A percentile compares a stretch with the other conserved stretches of the same genome.
Evolutionary conservation across 306 rosid species (phyloP).

Genomic region (Ammopiptanthus mongolicus): DNA sequence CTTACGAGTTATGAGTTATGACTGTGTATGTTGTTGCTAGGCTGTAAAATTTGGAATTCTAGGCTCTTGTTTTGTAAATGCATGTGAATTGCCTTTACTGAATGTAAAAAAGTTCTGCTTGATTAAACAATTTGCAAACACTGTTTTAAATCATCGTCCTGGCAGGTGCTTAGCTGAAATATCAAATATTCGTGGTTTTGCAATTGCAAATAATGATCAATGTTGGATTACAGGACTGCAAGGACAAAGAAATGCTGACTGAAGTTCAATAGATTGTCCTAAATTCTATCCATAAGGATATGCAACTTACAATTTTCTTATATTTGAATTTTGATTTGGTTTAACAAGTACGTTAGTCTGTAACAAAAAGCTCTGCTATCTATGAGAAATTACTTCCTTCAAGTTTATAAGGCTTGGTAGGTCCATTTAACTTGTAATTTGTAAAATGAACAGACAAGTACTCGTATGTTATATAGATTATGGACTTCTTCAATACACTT

Average conservation of each 20-base stretch:
- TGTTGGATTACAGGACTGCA: background rate
- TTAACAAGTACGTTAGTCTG: background rate
- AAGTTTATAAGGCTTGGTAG: too few relatives aligned
- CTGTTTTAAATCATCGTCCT: background rate
- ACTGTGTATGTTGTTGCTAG: conserved; percentile 4
- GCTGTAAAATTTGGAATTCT: background rate
- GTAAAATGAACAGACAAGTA: too few relatives aligned
- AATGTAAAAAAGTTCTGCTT: background rate
- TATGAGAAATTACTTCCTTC: too few relatives aligned
- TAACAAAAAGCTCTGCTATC: too few relatives aligned
- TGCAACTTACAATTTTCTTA: background rate
- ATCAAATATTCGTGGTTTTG: background rate
- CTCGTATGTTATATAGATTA: too few relatives aligned
- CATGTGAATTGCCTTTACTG: background rate
- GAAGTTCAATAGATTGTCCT: background rate
- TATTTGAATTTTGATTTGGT: background rate
- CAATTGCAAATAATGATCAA: background rate
- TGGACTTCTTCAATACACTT: too few relatives aligned
- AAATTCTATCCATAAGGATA: background rate
- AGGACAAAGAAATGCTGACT: background rate
- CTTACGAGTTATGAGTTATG: too few relatives aligned
- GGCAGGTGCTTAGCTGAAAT: background rate
- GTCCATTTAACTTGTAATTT: too few relatives aligned
- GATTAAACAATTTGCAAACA: background rate
- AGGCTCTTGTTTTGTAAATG: conserved; percentile 12